Base-by-base conservation (phyloP, 306 rosid genomes). In the Argentina anserina region DNA sequence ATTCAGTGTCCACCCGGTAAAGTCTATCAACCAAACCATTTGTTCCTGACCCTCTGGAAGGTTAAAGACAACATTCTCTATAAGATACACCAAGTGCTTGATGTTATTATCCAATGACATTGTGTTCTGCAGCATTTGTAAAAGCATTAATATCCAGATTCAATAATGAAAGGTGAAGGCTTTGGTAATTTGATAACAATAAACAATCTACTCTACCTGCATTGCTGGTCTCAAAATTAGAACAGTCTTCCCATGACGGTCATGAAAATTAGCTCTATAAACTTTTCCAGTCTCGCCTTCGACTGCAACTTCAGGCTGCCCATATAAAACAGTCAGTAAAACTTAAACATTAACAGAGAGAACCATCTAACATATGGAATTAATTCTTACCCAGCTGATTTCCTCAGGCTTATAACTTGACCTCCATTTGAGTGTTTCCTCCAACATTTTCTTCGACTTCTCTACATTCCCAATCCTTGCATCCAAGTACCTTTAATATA, bases 401-500 rank as follows among this genome's bases (percentile, higher is more conserved):
- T 81, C 83, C 81, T 81, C 87, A 2, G 98, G 98, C 80, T 83
- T 90, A 80, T 65, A 90, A 55, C 74, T 79, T 47, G 81, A 76
- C 81, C 98, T 89, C 98, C 97, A 90, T 61, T 42, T 79, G 15
- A 93, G 90, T 3, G 98, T 81, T 21, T 89, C 97, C 43, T 81
- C 87, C 78, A 90, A 73, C 96, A 84, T 81, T 78, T 90, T 93
- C 86, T 84, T 87, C 13, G 97, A 61, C 74, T 90, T 90, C 5
- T 75, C 81, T 1, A 81, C 65, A 34, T 84, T 81, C 83, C 88
- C 79, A 31, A 68, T 81, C 33, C 88, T 76, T 49, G 88, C 88
- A 49, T 71, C 80, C 80, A 84, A 75, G 56, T 84, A 84, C 60
- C 88, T 75, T n/a, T n/a, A n/a, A n/a, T n/a, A n/a, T n/a, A n/a